Base-by-base conservation (phyloP, 2,329 filamentous ascomycete species). In the Microdochium bolleyi region DNA sequence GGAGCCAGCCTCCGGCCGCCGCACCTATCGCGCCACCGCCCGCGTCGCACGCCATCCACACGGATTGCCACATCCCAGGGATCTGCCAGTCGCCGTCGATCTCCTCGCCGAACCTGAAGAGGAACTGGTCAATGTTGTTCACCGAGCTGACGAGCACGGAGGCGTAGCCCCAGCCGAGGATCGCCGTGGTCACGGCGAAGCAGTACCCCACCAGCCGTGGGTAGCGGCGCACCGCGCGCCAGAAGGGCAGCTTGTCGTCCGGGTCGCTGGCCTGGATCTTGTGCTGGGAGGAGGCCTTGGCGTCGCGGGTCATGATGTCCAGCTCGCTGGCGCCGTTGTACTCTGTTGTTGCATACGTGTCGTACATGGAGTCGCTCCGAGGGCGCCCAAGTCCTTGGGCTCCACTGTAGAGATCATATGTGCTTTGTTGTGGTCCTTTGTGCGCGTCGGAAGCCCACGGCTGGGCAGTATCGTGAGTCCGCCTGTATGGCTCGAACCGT, bases 51-150 rank as follows among this genome's bases (percentile, higher is more conserved):
- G 70, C 68, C 46, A 68, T 70, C 73, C 73, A 76, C 14, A 76
- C 62, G 1, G 71, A 68, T 8, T 76, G 62, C 73, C 73, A 76
- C 21, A 68, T 60, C 1, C 71, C 70, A 0, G 73, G 72, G 21
- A 73, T 66, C 38, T 69, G 73, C 41, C 64, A 64, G 27, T 59
- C 52, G n/a, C 57, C 59, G 13, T 65, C 53, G 38, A 64, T 61
- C 2, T 58, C 55, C 21, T 61, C 57, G 46, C 70, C 70, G 51
- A 68, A 73, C 49, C 71, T 65, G n/a, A 46, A 52, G 52, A 51
- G 50, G 49, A 56, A 56, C 3, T 41, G 25, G 9, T 50, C 49
- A 19, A 56, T 25, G 21, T 30, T 46, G 24, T 41, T 49, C 16
- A 54, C 38, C 16, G 54, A 52, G 30, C 54, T 41, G 4, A 56